Evolutionary conservation across 208 protist species (phyloP), one percentile per base, ranked within the genome.

Genomic region (Acanthamoeba comandoni): DNA sequence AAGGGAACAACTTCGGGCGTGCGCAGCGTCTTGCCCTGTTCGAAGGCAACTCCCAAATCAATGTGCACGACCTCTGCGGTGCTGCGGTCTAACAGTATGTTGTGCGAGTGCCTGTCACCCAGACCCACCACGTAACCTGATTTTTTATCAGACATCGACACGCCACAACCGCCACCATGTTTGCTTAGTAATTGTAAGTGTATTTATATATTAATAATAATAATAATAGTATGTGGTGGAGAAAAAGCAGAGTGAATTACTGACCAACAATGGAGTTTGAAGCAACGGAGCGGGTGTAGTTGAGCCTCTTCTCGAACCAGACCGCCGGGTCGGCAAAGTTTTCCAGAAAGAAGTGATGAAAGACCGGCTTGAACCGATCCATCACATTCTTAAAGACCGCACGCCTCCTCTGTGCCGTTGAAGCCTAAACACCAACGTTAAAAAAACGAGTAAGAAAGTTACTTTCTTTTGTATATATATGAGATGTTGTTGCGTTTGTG

Each of bases 311-410:
- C 22, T 91, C 71, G 31, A 98, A 95, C 95, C 97, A 98, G 52
- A 96, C 64, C 17, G 39, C 17, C 0, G 96, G 93, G 13, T 94
- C 85, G 24, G 92, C 22, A 75, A 95, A 98, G 5, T 96, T 84
- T 92, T 99, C 98, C 11, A 97, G 67, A 89, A 99, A 99, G 92
- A 98, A 99, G 93, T 98, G 97, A 92, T 98, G 97, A 69, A 99
- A 91, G 0, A 97, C 97, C 0, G 98, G 97, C 11, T 95, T 98
- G 94, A 98, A 98, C n/a, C 93, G 39, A 2, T 93, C 89, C 52
- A 86, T 12, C 22, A 86, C 31, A 13, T 51, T 69, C 48, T 86
- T 57, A 43, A 86, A 86, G 55, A 62, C 55, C 15, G n/a, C n/a
- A n/a, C n/a, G n/a, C n/a, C n/a, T n/a, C n/a, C n/a, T n/a, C n/a